A percentile compares a stretch with the other conserved stretches of the same genome.
phyloP scores from a whole-genome alignment of 192 early-diverging fungal species.

The Haplosporangium gracile region DNA sequence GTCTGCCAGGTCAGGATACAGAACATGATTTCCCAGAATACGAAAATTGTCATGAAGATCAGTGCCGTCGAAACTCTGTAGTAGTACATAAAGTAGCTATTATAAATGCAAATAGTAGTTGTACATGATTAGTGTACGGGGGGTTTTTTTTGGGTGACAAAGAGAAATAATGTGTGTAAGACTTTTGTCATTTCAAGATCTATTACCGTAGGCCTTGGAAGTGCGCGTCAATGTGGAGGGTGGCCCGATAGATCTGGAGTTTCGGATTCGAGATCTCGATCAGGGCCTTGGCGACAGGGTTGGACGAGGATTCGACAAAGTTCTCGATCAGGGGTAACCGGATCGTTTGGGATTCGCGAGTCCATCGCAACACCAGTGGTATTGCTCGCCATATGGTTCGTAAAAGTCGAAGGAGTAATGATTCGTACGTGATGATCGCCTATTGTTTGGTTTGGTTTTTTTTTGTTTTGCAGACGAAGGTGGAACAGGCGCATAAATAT shows the following conservation, averaged over 20 bases:
- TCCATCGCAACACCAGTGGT: conserved; percentile 33
- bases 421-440: conserved; percentile 48
- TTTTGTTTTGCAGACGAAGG: not conserved
- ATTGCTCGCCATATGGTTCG: conserved; percentile 43
- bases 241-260: conserved; percentile 58
- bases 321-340: conserved; percentile 34
- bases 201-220: conserved; percentile 63
- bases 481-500: not conserved
- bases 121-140: not conserved
- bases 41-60: conserved; percentile 52
- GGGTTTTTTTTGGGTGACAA: not conserved
- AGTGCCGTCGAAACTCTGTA: conserved; percentile 46
- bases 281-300: conserved; percentile 49
- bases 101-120: too few relatives aligned
- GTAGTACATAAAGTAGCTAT: conserved; percentile 63
- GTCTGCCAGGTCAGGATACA: conserved; percentile 51
- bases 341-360: conserved; percentile 45
- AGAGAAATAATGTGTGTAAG: too few relatives aligned
- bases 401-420: conserved; percentile 29
- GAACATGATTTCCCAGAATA: conserved; percentile 56
- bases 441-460: not conserved
- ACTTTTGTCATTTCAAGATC: too few relatives aligned
- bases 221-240: conserved; percentile 61
- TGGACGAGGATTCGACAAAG: conserved; percentile 31
- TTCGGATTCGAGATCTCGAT: conserved; percentile 49